phyloP scores from a whole-genome alignment of 352 stramenopile genomes.

The Pythium apleroticum region DNA sequence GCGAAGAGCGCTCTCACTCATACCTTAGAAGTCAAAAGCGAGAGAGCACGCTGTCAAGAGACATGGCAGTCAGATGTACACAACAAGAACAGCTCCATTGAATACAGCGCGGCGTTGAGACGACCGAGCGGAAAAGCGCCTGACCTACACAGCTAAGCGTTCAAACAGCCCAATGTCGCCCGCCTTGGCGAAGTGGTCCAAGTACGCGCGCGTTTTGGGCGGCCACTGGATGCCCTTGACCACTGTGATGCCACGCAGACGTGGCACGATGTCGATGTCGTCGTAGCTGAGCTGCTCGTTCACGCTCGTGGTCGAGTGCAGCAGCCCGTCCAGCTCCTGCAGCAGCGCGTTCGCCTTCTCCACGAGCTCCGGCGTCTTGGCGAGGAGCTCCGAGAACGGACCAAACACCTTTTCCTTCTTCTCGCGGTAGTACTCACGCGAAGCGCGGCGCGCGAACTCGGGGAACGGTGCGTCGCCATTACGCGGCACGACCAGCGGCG shows the following conservation, averaged over 20 bases:
- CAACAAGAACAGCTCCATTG: no score
- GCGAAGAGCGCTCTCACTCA: no score
- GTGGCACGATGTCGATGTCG: constrained; percentile 52
- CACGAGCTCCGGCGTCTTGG: constrained; percentile 44
- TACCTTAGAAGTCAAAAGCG: no score
- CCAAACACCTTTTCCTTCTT: constrained; percentile 61
- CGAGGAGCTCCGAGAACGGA: constrained; percentile 41
- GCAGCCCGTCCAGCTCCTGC: constrained; percentile 34
- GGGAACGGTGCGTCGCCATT: constrained; percentile 44
- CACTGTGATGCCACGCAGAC: constrained; percentile 49
- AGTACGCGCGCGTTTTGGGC: constrained; percentile 42
- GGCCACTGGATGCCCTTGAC: constrained; percentile 54
- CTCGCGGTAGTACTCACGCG: constrained; percentile 52
- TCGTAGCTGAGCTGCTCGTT: constrained; percentile 51
- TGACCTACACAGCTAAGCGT: constrained; percentile 1
- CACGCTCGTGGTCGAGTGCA: constrained; percentile 40
- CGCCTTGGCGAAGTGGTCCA: constrained; percentile 41
- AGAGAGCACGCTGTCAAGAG: no score
- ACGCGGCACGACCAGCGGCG: constrained; percentile 41
- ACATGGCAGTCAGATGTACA: no score
- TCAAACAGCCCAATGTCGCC: constrained; percentile 46
- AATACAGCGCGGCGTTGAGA: no score
- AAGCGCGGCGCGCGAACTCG: constrained; percentile 47
- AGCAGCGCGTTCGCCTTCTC: constrained; percentile 43
- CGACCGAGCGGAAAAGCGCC: no score